Base-by-base conservation (phyloP, 2,329 filamentous ascomycete species). In the Aureobasidium subglaciale region DNA sequence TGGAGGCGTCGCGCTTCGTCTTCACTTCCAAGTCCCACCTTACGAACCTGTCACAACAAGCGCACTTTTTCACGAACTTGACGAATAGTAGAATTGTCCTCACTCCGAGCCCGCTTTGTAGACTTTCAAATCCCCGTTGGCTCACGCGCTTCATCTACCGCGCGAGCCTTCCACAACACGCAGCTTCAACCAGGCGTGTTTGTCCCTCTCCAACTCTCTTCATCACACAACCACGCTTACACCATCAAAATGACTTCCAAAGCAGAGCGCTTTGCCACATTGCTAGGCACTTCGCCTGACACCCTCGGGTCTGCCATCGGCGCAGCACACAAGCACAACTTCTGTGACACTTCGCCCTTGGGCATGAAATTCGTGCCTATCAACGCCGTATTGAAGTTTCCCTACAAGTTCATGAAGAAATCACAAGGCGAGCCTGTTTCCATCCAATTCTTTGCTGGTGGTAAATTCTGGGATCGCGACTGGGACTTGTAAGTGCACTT, bases 401-500 rank as follows among this genome's bases (percentile, higher is more conserved):
- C 82, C 0, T 76, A 79, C 59, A 75, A 70, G 55, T 88, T 79
- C 65, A 78, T 85, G 40, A 77, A 78, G 55, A 24, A 7, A 20
- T 38, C 24, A 22, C 48, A 52, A 10, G 30, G 50, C 15, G 57
- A 87, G 81, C 63, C 70, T 63, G 59, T 78, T 69, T 64, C 76
- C 63, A 42, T 56, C 15, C 55, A 57, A n/a, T 77, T 80, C 67
- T 89, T 88, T 62, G 74, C 80, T 30, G 64, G 67, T 3, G 78
- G 71, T 25, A 74, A 88, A 48, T 75, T 87, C 60, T 81, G 79
- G 63, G 70, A 74, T 2, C 78, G 82, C 57, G 65, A 73, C 10
- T 96, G 90, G 90, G 84, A 92, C 59, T 73, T 95, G 88, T 93
- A 75, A 77, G 85, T 77, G 52, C 18, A 16, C 7, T 11, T 27